These are phyloP conservation scores for Thalia dealbata DNA, from an alignment of 176 grass and related monocot species.

Conservation along the genomic window DNA sequence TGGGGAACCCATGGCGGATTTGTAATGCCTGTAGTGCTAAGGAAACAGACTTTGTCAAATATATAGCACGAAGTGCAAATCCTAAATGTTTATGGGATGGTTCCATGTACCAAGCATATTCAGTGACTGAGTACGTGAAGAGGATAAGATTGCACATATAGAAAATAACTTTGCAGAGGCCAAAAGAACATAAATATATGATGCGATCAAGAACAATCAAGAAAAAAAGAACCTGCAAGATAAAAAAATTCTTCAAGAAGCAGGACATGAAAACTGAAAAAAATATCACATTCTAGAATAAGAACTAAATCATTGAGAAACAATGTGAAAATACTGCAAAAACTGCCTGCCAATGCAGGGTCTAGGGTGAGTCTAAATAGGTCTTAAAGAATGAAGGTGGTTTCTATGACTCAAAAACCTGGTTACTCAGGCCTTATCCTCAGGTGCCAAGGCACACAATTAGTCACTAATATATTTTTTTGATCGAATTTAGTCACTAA, in stretches of 20 bases:
- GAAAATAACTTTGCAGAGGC: conserved; percentile 75
- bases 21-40: conserved; percentile 79
- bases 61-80: conserved; percentile 73
- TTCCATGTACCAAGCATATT: conserved; percentile 90
- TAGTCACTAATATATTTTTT: too few species aligned
- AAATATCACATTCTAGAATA: background rate
- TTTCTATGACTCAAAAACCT: too few species aligned
- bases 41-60: conserved; percentile 80
- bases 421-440: too few species aligned
- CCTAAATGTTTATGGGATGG: conserved; percentile 62
- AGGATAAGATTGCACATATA: conserved; percentile 96
- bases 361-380: too few species aligned
- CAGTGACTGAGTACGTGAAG: conserved; percentile 87
- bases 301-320: too few species aligned
- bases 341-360: too few species aligned
- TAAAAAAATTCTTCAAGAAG: background rate
- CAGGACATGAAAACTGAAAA: conserved; percentile 10
- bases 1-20: conserved; percentile 76
- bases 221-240: conserved; percentile 83
- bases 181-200: conserved; percentile 96
- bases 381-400: too few species aligned
- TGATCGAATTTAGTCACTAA: too few species aligned
- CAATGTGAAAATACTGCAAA: too few species aligned
- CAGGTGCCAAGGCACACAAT: too few species aligned
- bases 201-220: conserved; percentile 95